Evolutionary conservation across 1,284 basidiomycete species (phyloP), one percentile per base, ranked within the genome.

Genomic region (Tremellales sp.): DNA sequence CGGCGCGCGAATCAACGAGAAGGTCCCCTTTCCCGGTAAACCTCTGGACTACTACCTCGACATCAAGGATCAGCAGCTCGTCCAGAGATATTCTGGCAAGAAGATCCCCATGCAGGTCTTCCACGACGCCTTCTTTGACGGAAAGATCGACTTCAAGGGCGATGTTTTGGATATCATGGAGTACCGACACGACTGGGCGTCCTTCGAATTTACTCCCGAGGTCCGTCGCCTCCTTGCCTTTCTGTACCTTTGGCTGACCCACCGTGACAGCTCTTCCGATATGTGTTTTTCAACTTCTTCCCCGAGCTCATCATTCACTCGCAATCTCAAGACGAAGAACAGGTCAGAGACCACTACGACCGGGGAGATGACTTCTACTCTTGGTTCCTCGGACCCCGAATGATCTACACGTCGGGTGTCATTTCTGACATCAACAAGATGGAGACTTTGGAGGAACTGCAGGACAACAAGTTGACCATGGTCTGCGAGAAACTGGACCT

Each of bases 41-140:
- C 81, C 86, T 58, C 81, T 95, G 54, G 85, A 87, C 63, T 81
- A 86, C 61, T 99, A 98, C 72, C 86, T 98, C 67, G 85, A 83
- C 45, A 86, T 97, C 75, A 85, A 89, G 60, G 91, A 97, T 76
- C 72, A 76, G 1, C 83, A 83, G 53, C 78, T 98, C 64, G 86
- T 82, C 75, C 79, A 84, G 60, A 74, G 82, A 42, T 82, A 81
- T 58, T 82, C 81, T 29, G 71, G 61, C 71, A 84, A 85, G 70
- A 97, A 97, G 76, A 97, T 98, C 56, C 93, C 93, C 40, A 95
- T 97, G 85, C 92, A 98, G 75, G 75, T 87, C 57, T 95, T 97
- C 79, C 86, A 98, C 71, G 95, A 98, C 76, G 88, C 90, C 54
- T 98, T 88, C 77, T 97, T 99, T 74, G 92, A 94, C 52, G 85